A percentile compares a stretch with the other conserved stretches of the same genome.
Evolutionary conservation across 192 early-diverging fungal species (phyloP).

Genomic region (Entomortierella parvispora): DNA sequence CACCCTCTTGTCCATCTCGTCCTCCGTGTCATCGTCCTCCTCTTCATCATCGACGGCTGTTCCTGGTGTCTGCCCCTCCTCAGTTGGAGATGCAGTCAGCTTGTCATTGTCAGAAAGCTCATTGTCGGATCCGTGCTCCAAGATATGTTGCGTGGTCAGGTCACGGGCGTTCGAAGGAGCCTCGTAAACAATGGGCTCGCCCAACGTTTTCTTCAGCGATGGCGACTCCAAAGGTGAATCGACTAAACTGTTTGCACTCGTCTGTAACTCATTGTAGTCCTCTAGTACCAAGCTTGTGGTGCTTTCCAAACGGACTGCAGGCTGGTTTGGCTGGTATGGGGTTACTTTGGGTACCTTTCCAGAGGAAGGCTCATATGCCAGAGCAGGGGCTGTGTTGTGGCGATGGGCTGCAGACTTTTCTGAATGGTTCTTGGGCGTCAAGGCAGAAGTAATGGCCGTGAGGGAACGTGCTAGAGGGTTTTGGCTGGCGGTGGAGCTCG

Average conservation of each 20-base stretch:
- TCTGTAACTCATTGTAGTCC: slow-evolving; percentile 4
- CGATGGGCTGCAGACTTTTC: background rate
- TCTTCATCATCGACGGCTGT: background rate
- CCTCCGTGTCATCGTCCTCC: background rate
- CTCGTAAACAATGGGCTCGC: slow-evolving; percentile 21
- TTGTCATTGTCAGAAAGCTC: background rate
- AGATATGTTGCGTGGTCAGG: slow-evolving; percentile 15
- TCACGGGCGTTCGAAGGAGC: slow-evolving; percentile 22
- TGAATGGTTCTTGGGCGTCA: slow-evolving; percentile 5
- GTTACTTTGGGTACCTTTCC: slow-evolving; percentile 20
- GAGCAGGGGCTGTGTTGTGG: background rate
- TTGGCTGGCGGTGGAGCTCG: slow-evolving; percentile 2
- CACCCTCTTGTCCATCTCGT: slow-evolving; percentile 14
- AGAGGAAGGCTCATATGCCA: background rate
- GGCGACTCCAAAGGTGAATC: background rate
- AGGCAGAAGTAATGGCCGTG: slow-evolving; percentile 12
- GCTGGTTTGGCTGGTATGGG: slow-evolving; percentile 32
- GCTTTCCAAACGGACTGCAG: slow-evolving; percentile 27
- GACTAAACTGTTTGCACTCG: background rate
- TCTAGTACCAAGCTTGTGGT: slow-evolving; percentile 3
- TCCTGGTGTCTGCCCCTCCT: background rate
- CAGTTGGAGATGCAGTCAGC: background rate
- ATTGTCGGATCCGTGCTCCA: background rate
- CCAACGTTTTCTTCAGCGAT: background rate
- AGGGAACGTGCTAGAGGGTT: slow-evolving; percentile 18